Evolutionary conservation across 495 filamentous ascomycete species (phyloP).

Genomic region (Xylaria scruposa): DNA sequence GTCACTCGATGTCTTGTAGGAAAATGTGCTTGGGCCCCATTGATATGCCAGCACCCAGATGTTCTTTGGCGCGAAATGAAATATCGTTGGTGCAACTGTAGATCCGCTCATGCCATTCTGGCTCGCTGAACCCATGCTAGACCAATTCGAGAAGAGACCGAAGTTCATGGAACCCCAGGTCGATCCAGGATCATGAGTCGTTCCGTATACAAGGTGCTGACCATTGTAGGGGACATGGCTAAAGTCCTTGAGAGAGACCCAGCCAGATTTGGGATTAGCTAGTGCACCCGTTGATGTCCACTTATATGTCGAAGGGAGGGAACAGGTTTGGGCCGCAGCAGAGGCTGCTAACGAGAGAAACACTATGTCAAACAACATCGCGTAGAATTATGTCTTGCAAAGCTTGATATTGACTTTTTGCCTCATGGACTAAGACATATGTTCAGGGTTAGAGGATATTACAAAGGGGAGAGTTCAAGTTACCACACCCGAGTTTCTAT

Average conservation of each 20-base stretch:
- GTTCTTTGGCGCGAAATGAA: constrained; percentile 66
- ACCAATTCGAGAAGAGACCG: constrained; percentile 60
- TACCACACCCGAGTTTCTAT: neutral
- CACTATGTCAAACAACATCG: constrained; percentile 16
- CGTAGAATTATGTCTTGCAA: constrained; percentile 2
- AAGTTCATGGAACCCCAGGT: constrained; percentile 66
- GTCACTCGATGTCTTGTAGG: constrained; percentile 64
- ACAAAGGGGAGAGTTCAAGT: neutral
- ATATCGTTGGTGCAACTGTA: constrained; percentile 66
- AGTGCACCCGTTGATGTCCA: constrained; percentile 61
- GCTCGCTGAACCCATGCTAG: constrained; percentile 57
- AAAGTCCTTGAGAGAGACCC: constrained; percentile 66
- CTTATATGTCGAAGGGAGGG: constrained; percentile 61
- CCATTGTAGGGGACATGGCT: constrained; percentile 57
- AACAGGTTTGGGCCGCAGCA: constrained; percentile 45
- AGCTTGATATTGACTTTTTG: constrained; percentile 26
- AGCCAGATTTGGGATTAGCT: constrained; percentile 57
- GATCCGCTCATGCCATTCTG: constrained; percentile 56
- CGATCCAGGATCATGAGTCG: constrained; percentile 45
- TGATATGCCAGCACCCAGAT: constrained; percentile 68
- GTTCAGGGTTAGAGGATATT: neutral
- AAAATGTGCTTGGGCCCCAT: constrained; percentile 64
- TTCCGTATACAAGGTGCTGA: constrained; percentile 63
- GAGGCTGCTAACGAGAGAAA: constrained; percentile 35
- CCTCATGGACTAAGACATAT: neutral